Evolutionary conservation across 2,329 filamentous ascomycete species (phyloP).

Genomic region (Neocatenulostroma microsporum): DNA sequence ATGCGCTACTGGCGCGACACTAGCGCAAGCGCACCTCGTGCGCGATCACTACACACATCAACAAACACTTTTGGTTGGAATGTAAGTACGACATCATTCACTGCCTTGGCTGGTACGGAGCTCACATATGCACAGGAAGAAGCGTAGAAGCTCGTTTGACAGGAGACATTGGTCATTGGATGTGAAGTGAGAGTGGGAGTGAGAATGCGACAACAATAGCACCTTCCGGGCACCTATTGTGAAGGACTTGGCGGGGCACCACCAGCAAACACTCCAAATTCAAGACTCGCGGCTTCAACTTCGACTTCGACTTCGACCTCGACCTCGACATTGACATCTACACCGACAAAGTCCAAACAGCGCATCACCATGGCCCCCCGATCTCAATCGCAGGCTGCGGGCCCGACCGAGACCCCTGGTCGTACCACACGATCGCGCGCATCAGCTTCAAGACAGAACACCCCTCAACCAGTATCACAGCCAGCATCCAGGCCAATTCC

Average conservation of each 20-base stretch:
- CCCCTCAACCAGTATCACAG: neutral
- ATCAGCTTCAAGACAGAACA: slow-evolving; percentile 1
- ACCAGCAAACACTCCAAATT: neutral
- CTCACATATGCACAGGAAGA: neutral
- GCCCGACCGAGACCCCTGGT: neutral
- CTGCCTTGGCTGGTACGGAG: no score
- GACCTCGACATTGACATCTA: neutral
- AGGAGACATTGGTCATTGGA: neutral
- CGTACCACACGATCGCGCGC: neutral
- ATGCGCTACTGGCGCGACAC: no score
- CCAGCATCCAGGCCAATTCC: neutral
- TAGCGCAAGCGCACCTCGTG: no score
- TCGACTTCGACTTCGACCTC: neutral
- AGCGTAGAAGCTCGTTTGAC: neutral
- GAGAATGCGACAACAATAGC: slow-evolving; percentile 5
- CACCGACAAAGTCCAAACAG: neutral
- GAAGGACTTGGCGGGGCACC: neutral
- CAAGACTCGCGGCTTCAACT: neutral
- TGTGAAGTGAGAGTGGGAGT: no score
- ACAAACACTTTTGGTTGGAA: no score
- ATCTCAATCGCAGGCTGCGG: neutral
- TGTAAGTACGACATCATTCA: no score
- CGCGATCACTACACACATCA: no score
- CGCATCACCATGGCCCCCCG: neutral
- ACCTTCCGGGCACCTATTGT: neutral